Conservation (phyloP, 2,329 filamentous ascomycete species). For the Herpotrichia juniperi region DNA sequence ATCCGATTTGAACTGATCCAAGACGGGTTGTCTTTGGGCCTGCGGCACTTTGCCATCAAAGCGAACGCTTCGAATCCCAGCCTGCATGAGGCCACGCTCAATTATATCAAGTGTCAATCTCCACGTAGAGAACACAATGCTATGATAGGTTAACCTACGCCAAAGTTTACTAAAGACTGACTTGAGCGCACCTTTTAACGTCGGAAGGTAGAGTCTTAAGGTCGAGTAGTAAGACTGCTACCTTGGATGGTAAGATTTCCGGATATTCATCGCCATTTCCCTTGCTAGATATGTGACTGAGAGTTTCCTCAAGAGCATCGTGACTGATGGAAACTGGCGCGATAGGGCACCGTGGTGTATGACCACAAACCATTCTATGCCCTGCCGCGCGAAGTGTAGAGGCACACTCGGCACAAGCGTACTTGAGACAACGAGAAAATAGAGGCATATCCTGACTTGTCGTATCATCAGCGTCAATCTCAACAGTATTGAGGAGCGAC, state of each 20-base stretch:
- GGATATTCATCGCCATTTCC: no score
- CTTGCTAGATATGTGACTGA: conserved; percentile 1
- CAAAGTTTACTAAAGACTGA: neutral
- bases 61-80: conserved; percentile 44
- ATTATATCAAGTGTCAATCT: conserved; percentile 56
- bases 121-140: conserved; percentile 61
- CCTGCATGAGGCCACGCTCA: conserved; percentile 46
- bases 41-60: conserved; percentile 57
- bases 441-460: conserved; percentile 5
- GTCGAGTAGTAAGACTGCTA: conserved; percentile 42
- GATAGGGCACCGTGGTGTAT: conserved; percentile 17
- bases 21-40: conserved; percentile 48
- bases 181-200: conserved; percentile 44
- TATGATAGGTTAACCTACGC: conserved; percentile 25
- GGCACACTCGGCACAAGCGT: conserved; percentile 18
- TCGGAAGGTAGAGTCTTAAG: conserved; percentile 27
- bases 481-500: conserved; percentile 8
- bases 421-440: conserved; percentile 21
- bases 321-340: conserved; percentile 14
- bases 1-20: conserved; percentile 51
- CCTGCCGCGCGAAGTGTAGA: conserved; percentile 5
- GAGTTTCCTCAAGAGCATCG: conserved; percentile 12
- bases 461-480: conserved; percentile 5
- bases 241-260: conserved; percentile 33
- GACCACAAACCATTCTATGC: conserved; percentile 15